These are phyloP conservation scores for Zygoascus sp. DNA, from an alignment of 1,139 yeast genomes.

Conservation along the genomic window DNA sequence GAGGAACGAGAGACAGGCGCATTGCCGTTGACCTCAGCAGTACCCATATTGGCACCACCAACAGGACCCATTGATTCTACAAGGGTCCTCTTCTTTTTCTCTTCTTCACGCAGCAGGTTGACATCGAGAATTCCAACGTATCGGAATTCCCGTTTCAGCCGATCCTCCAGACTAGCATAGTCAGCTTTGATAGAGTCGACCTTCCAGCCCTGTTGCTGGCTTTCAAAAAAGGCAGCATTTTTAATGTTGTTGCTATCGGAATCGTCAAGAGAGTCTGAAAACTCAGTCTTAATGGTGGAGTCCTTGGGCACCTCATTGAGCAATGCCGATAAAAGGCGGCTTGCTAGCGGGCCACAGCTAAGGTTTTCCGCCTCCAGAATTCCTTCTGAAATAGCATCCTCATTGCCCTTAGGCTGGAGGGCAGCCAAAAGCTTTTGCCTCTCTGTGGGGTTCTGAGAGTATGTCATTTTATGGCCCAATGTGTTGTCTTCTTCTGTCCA, in stretches of 20 bases:
- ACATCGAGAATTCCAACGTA: constrained; percentile 82
- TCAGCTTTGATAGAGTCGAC: constrained; percentile 51
- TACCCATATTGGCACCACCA: constrained; percentile 6
- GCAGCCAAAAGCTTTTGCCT: constrained; percentile 20
- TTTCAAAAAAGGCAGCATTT: constrained; percentile 20
- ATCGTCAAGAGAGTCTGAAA: constrained; percentile 20
- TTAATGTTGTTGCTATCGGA: constrained; percentile 22
- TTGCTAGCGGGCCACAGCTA: constrained; percentile 89
- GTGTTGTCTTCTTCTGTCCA: constrained; percentile 80
- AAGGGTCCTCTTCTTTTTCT: constrained; percentile 31
- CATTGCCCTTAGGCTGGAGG: constrained; percentile 52
- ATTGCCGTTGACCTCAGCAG: constrained; percentile 11
- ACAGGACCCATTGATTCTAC: constrained; percentile 18
- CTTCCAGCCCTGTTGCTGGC: constrained; percentile 36
- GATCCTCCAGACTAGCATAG: constrained; percentile 77
- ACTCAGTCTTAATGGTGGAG: not conserved
- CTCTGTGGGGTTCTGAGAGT: constrained; percentile 36
- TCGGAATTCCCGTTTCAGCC: constrained; percentile 79
- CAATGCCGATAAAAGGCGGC: constrained; percentile 79
- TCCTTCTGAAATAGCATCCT: constrained; percentile 58
- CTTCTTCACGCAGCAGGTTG: constrained; percentile 33
- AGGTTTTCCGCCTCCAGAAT: constrained; percentile 56
- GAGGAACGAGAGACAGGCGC: not conserved
- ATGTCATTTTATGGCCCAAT: constrained; percentile 38
- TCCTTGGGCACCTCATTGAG: constrained; percentile 44